Evolutionary conservation across 1,284 basidiomycete genomes (phyloP), one percentile per base, ranked within the genome.

Genomic region (Pulveroboletus ridleyi): DNA sequence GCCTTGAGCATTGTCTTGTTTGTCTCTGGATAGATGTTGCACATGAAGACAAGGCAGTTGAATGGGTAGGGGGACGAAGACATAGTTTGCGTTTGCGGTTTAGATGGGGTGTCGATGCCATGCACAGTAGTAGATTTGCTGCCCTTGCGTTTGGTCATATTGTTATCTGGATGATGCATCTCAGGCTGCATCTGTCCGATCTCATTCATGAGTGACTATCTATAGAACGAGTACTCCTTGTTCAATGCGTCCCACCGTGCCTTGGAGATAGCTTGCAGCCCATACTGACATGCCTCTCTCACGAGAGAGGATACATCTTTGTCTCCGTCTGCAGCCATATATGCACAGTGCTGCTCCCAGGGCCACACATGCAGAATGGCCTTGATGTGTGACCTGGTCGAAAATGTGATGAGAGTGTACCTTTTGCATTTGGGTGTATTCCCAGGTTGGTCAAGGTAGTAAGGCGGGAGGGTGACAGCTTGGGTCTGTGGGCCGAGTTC

Each of bases 1-100:
- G 79, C 75, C 54, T 86, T 87, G n/a, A 94, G 78, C 0, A 89
- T 88, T 2, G 91, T 92, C 74, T 91, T 92, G 74, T 92, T 94
- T 25, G 90, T 91, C 64, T 87, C 86, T 4, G 85, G 80, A 66
- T 93, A 88, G 11, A 94, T 71, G 70, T 91, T 84, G 55, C 87
- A 86, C 11, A 88, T 83, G 71, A 89, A 90, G 41, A 91, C 80
- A 14, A 94, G 84, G 66, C 90, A 92, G 42, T 83, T 80, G 5
- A 75, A 80, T 0, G 92, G 92, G 71, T 84, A 93, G 1, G 82
- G 77, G 4, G 83, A 82, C 0, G 70, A 71, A 0, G 64, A 62
- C 42, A 77, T 76, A 18, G 79, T 74, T n/a, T 62, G 59, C 6
- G 65, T 53, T n/a, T 49, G 42, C 33, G 18, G 57, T 1, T 49